Conservation (phyloP, 2,329 filamentous ascomycete genomes). For the Plectosphaerella plurivora region DNA sequence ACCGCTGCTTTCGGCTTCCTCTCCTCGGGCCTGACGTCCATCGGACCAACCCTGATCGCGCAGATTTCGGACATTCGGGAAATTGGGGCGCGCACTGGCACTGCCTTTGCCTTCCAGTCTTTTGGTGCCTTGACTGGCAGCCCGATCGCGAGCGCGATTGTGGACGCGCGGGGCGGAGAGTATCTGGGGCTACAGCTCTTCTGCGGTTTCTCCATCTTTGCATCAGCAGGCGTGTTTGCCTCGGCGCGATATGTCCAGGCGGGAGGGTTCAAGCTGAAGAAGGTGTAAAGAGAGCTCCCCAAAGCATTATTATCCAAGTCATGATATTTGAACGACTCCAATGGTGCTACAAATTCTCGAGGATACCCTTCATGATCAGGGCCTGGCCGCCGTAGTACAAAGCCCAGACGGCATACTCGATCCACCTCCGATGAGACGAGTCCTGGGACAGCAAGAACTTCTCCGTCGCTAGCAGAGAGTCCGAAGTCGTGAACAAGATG, state of each 20-base stretch:
- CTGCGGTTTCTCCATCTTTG: conserved; percentile 45
- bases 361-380: conserved; percentile 20
- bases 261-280: conserved; percentile 25
- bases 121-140: conserved; percentile 63
- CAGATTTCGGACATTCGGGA: conserved; percentile 67
- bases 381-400: conserved; percentile 29
- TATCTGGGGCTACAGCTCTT: conserved; percentile 63
- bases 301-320: background rate
- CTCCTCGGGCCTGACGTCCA: conserved; percentile 61
- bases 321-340: no score
- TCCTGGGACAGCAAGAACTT: conserved; percentile 21
- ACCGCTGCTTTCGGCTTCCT: conserved; percentile 65
- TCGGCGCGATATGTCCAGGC: conserved; percentile 27
- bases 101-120: conserved; percentile 56
- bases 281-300: conserved; percentile 18
- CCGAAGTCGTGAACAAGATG: conserved; percentile 25
- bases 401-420: conserved; percentile 28
- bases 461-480: conserved; percentile 25
- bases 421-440: conserved; percentile 19
- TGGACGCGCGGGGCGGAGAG: conserved; percentile 43
- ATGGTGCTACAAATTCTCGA: background rate
- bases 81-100: conserved; percentile 64
- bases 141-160: conserved; percentile 62
- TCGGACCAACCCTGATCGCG: conserved; percentile 60
- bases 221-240: conserved; percentile 20